phyloP scores from a whole-genome alignment of 371 early-diverging fungal species.

The Apophysomyces sp. region DNA sequence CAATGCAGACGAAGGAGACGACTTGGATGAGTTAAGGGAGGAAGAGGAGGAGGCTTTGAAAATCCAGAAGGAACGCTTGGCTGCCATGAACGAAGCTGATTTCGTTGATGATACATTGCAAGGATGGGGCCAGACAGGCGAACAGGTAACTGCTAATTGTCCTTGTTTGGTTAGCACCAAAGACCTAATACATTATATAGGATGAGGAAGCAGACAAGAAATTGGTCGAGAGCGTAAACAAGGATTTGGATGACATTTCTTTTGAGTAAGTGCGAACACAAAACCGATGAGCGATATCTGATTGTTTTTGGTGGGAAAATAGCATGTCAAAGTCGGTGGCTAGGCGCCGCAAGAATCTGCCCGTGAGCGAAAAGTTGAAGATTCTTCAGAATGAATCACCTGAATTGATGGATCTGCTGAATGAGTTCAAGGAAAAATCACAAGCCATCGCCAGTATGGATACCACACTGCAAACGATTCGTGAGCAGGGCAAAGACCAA shows the following conservation, averaged over 20 bases:
- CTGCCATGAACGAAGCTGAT: slow-evolving; percentile 85
- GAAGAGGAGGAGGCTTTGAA: slow-evolving; percentile 92
- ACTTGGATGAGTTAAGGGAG: slow-evolving; percentile 78
- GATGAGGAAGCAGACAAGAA: slow-evolving; percentile 37
- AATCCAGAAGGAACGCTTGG: slow-evolving; percentile 78
- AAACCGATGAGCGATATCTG: not conserved
- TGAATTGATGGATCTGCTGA: slow-evolving; percentile 76
- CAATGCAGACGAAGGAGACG: slow-evolving; percentile 73
- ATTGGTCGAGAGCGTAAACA: slow-evolving; percentile 53
- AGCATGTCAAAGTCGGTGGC: slow-evolving; percentile 21
- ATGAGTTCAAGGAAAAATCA: slow-evolving; percentile 70
- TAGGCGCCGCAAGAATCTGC: slow-evolving; percentile 55
- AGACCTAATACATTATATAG: not conserved
- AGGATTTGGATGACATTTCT: slow-evolving; percentile 57
- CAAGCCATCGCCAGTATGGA: slow-evolving; percentile 36
- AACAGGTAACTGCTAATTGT: slow-evolving; percentile 10
- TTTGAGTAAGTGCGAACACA: slow-evolving; percentile 34
- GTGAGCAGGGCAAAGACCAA: slow-evolving; percentile 12
- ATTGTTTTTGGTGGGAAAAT: not conserved
- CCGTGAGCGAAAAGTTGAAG: slow-evolving; percentile 66
- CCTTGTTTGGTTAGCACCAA: too few relatives aligned
- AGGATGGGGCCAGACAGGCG: slow-evolving; percentile 35
- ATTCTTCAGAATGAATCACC: slow-evolving; percentile 81
- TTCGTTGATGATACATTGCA: slow-evolving; percentile 76
- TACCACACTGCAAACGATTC: slow-evolving; percentile 7